These are phyloP conservation scores for Geotrichum candidum DNA, from an alignment of 1,139 yeast species.

Conservation along the genomic window DNA sequence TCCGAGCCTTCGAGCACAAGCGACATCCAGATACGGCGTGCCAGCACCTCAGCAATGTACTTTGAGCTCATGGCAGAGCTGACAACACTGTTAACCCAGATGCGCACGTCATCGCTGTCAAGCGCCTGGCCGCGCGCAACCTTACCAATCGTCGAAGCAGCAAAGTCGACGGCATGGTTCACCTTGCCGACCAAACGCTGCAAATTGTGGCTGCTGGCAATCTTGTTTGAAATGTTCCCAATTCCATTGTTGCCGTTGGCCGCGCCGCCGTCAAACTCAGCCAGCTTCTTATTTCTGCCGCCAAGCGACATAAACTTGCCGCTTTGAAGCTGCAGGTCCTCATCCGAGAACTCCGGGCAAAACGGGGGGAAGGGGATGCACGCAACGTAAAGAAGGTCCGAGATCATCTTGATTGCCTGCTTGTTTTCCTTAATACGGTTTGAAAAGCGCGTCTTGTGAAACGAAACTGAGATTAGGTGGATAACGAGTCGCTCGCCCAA, in stretches of 20 bases:
- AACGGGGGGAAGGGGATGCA: constrained; percentile 34
- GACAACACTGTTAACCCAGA: constrained; percentile 25
- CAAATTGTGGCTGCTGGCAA: constrained; percentile 22
- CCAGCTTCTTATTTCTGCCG: constrained; percentile 11
- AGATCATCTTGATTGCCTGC: constrained; percentile 29
- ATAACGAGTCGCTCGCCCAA: constrained; percentile 36
- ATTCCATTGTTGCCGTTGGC: constrained; percentile 18
- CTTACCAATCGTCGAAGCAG: constrained; percentile 29
- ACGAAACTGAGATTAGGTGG: constrained; percentile 37
- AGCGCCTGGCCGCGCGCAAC: constrained; percentile 24
- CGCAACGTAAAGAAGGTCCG: constrained; percentile 32
- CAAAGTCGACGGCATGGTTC: constrained; percentile 31
- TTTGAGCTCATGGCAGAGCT: constrained; percentile 32
- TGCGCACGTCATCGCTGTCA: not conserved
- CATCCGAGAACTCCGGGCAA: constrained; percentile 34
- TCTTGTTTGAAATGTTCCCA: constrained; percentile 18
- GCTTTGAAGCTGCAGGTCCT: constrained; percentile 30
- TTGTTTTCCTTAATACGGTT: constrained; percentile 36
- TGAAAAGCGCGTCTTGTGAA: constrained; percentile 38
- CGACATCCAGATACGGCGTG: constrained; percentile 39
- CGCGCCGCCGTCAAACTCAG: constrained; percentile 16
- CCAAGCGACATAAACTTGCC: constrained; percentile 22
- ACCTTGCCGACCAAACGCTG: constrained; percentile 28
- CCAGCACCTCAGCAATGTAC: constrained; percentile 31
- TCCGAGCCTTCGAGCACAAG: constrained; percentile 38